Percentiles rank a stretch among this genome's conserved stretches.
Evolutionary conservation across 352 stramenopile genomes (phyloP).

Genomic region (Pythium coloratum): DNA sequence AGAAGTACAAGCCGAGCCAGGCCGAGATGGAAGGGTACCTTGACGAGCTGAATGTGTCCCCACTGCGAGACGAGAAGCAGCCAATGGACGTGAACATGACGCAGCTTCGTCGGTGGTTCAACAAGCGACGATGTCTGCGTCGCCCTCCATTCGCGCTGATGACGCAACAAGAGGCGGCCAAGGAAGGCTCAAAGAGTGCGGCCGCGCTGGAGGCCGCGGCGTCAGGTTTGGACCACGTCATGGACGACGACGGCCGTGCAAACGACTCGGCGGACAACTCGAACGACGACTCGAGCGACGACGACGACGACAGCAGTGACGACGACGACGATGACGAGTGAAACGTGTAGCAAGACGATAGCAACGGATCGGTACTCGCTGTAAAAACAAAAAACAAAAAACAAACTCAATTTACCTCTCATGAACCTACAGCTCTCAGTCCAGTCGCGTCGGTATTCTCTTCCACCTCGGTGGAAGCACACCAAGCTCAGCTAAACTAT

Average conservation of each 20-base stretch:
- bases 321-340: conserved; percentile 35
- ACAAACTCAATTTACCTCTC: background rate
- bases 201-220: conserved; percentile 36
- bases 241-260: conserved; percentile 23
- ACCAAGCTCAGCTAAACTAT: too few relatives aligned
- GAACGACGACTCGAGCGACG: conserved; percentile 54
- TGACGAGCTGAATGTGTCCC: conserved; percentile 56
- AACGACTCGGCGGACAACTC: conserved; percentile 34
- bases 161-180: conserved; percentile 66
- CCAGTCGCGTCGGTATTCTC: background rate
- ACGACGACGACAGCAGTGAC: conserved; percentile 38
- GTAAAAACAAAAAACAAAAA: background rate
- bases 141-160: conserved; percentile 83
- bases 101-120: conserved; percentile 83
- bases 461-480: background rate
- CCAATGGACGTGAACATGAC: conserved; percentile 85
- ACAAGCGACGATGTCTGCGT: conserved; percentile 82
- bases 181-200: conserved; percentile 54
- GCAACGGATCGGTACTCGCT: background rate
- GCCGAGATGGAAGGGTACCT: conserved; percentile 81
- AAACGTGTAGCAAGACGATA: background rate
- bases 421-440: too few relatives aligned
- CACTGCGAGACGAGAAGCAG: conserved; percentile 80
- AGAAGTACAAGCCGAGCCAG: conserved; percentile 85
- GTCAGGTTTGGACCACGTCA: conserved; percentile 10